Percentiles rank a stretch among this genome's conserved stretches.
Evolutionary conservation across 129 eudicot species (phyloP).

Genomic region (Escallonia herrerae): DNA sequence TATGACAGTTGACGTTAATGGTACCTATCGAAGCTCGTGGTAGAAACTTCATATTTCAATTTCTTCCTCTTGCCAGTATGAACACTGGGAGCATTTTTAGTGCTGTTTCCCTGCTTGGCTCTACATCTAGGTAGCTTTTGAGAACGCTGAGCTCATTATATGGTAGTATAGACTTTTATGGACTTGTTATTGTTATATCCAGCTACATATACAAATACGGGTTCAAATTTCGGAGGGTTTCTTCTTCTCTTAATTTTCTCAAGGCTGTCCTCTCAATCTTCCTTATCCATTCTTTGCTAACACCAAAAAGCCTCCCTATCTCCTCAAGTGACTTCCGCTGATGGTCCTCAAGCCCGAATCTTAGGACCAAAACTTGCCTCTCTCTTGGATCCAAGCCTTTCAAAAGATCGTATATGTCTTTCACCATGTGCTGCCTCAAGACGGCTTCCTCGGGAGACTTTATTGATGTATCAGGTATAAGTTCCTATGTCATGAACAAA

Average conservation of each 20-base stretch:
- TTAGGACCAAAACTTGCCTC: constrained; percentile 44
- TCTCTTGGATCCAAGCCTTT: constrained; percentile 47
- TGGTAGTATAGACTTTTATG: too few species aligned
- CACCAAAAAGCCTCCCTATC: constrained; percentile 54
- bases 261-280: constrained; percentile 63
- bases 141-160: too few species aligned
- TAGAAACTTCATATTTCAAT: too few species aligned
- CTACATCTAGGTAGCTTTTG: too few species aligned
- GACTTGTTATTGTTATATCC: neutral
- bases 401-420: constrained; percentile 45
- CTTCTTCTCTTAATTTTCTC: constrained; percentile 50
- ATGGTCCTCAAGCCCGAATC: constrained; percentile 56
- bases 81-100: too few species aligned
- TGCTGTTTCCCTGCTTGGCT: too few species aligned
- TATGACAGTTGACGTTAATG: too few species aligned
- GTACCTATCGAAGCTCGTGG: too few species aligned
- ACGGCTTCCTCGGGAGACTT: constrained; percentile 56
- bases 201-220: constrained; percentile 42
- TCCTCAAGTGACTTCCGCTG: constrained; percentile 67
- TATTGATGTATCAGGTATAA: constrained; percentile 54
- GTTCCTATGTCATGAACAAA: constrained; percentile 37
- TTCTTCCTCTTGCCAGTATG: too few species aligned
- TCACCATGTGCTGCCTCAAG: constrained; percentile 44
- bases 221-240: constrained; percentile 40
- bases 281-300: constrained; percentile 92